Evolutionary conservation across 2,329 filamentous ascomycete genomes (phyloP), one percentile per base, ranked within the genome.

Genomic region (Apiospora aurea): DNA sequence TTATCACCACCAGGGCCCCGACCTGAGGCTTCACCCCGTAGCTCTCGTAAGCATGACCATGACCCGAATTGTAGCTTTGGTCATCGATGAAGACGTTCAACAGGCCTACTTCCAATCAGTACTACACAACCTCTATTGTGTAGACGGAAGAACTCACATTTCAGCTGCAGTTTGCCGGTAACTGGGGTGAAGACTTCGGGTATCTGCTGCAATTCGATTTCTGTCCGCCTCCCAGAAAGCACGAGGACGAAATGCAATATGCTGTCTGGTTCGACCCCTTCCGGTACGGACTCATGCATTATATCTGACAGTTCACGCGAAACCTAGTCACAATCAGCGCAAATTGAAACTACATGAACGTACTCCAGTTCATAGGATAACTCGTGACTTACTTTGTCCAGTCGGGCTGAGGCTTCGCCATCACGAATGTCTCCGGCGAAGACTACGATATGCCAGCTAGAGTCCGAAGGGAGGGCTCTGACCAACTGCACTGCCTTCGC

Each of bases 31-130:
- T 82, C 16, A 92, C 81, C 0, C 88, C 88, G 57, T 90, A 89
- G 11, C 81, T 81, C 68, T 88, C 82, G 74, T 91, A 92, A 1
- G 87, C 87, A 64, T 88, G 83, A 0, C 89, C 89, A 71, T 90
- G 87, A 1, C 87, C 87, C 2, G 83, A 82, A 71, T 87, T 86
- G 76, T 89, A 87, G 75, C 84, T 86, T 70, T 86, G 83, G 53
- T 89, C 87, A 66, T 90, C 88, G 44, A 86, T 82, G 76, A 86
- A 91, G 1, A 87, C 84, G 73, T 91, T 91, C 75, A 89, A 86
- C 0, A 91, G 77, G 77, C 88, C 90, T 89, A 64, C 2, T n/a
- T 13, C 21, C 10, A 41, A 41, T 64, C 18, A 64, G 57, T 21
- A 61, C 21, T 10, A 21, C 53, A n/a, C 16, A 21, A n/a, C 2